These are phyloP conservation scores for Exophiala bonariae DNA, from an alignment of 2,329 filamentous ascomycete species.

Conservation along the genomic window DNA sequence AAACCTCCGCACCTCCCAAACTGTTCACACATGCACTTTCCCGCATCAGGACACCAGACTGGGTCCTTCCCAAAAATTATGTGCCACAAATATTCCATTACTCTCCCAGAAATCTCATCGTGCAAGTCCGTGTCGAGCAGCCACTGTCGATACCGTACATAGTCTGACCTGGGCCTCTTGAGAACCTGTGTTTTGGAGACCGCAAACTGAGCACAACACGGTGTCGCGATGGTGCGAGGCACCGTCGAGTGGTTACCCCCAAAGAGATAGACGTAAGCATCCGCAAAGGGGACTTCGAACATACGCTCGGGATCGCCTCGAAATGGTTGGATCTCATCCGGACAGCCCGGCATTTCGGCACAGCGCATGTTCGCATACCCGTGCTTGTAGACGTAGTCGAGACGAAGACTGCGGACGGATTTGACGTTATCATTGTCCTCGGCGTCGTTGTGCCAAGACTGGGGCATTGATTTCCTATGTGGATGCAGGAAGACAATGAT, in stretches of 20 bases:
- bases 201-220: slow-evolving; percentile 39
- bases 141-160: slow-evolving; percentile 36
- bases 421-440: slow-evolving; percentile 32
- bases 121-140: slow-evolving; percentile 32
- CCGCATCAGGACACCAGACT: slow-evolving; percentile 10
- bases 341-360: slow-evolving; percentile 38
- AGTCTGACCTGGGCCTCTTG: slow-evolving; percentile 31
- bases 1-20: slow-evolving; percentile 9
- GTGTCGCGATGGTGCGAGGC: slow-evolving; percentile 30
- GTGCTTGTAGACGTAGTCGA: slow-evolving; percentile 36
- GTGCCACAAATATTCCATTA: slow-evolving; percentile 37
- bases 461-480: slow-evolving; percentile 48
- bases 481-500: slow-evolving; percentile 63
- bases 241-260: slow-evolving; percentile 28
- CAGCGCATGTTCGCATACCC: slow-evolving; percentile 45
- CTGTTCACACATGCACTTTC: slow-evolving; percentile 10
- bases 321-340: slow-evolving; percentile 37
- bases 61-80: slow-evolving; percentile 31
- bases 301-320: slow-evolving; percentile 27
- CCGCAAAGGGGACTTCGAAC: slow-evolving; percentile 27
- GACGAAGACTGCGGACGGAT: slow-evolving; percentile 34
- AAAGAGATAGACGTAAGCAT: slow-evolving; percentile 30
- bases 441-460: slow-evolving; percentile 60
- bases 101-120: slow-evolving; percentile 33
- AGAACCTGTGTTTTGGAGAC: slow-evolving; percentile 34